These are phyloP conservation scores for Flammula alnicola DNA, from an alignment of 1,284 basidiomycete species.

Conservation along the genomic window DNA sequence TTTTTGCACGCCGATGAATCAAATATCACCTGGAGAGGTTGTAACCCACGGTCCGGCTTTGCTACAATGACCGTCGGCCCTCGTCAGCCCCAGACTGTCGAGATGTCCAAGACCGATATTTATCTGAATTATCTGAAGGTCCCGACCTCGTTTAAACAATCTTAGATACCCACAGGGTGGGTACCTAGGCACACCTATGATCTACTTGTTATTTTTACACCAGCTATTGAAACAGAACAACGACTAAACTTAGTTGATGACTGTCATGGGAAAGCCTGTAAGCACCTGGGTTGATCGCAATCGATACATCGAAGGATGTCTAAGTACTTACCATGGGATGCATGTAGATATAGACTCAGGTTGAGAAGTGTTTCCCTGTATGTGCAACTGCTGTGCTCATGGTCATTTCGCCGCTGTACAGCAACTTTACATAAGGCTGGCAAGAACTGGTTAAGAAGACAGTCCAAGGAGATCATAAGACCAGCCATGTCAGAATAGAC, in stretches of 20 bases:
- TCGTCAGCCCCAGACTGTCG: too few species aligned
- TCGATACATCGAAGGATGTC: conserved; percentile 2
- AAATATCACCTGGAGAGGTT: too few species aligned
- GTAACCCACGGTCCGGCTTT: too few species aligned
- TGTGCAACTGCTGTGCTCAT: background rate
- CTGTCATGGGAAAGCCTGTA: background rate
- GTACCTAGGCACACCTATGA: conserved; percentile 2
- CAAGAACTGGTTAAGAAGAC: background rate
- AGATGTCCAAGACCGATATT: too few species aligned
- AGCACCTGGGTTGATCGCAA: background rate
- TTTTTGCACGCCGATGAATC: too few species aligned
- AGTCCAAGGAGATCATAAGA: conserved; percentile 4
- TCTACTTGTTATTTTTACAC: background rate
- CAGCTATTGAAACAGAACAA: background rate
- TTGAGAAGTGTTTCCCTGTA: background rate
- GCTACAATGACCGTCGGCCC: too few species aligned
- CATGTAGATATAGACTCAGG: too few species aligned
- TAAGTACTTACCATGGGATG: background rate
- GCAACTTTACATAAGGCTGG: background rate
- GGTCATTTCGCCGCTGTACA: conserved; percentile 10
- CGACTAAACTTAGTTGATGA: background rate
- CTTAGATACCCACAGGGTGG: too few species aligned
- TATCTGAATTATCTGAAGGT: too few species aligned
- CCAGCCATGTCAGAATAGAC: conserved; percentile 1
- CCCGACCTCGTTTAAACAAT: too few species aligned